Conservation (phyloP, 2,329 filamentous ascomycete species). For the Gnomoniopsis sp. region DNA sequence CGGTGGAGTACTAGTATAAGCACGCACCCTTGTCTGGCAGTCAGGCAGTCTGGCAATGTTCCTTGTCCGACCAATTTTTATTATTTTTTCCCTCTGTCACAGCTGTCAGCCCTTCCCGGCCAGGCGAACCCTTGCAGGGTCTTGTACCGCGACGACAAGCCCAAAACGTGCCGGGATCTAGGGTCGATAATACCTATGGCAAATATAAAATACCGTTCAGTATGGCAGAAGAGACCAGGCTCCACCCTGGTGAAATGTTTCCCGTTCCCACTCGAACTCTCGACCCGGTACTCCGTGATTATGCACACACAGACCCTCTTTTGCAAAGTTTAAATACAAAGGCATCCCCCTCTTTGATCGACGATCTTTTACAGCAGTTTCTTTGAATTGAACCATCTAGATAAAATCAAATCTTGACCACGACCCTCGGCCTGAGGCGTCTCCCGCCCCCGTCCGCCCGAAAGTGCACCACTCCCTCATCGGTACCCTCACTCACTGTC, state of each 20-base stretch:
- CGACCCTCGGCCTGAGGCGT: neutral
- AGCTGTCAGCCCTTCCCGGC: neutral
- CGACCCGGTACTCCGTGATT: neutral
- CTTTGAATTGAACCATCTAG: neutral
- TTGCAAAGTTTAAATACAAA: slow-evolving; percentile 8
- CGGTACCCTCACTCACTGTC: neutral
- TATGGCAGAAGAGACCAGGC: neutral
- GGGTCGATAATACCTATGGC: neutral
- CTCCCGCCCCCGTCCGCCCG: neutral
- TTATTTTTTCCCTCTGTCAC: neutral
- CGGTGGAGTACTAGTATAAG: neutral
- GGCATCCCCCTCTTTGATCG: neutral
- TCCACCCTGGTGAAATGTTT: neutral
- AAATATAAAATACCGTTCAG: neutral
- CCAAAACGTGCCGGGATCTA: neutral
- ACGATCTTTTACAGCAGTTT: neutral
- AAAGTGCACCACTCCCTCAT: neutral
- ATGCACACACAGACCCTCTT: neutral
- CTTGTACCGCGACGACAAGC: too few relatives aligned
- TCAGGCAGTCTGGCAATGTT: neutral
- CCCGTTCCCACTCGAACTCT: neutral
- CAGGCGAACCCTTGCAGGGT: neutral
- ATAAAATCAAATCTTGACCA: neutral
- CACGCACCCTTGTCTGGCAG: too few relatives aligned
- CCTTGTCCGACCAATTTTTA: neutral